Base-by-base conservation (phyloP, 352 stramenopile genomes). In the Phytophthora lateralis region DNA sequence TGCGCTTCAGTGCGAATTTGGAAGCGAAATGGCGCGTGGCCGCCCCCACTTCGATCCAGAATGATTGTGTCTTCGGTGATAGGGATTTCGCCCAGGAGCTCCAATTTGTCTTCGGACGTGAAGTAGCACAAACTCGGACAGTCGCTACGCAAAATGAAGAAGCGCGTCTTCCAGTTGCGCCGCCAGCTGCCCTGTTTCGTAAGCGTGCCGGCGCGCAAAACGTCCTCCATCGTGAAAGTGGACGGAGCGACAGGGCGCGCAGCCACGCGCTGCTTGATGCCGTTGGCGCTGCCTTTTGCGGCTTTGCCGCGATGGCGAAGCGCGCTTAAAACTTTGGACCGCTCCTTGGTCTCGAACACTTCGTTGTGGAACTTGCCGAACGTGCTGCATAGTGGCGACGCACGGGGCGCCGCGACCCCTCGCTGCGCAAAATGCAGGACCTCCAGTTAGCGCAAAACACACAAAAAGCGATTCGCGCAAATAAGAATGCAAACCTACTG, bases 81-180 rank as follows among this genome's bases (percentile, higher is more conserved):
- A 4, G 73, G 63, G 41, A 93, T 85, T 34, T 84, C 65, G 9
- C 86, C 86, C 29, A 95, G 56, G 20, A 95, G 56, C 67, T 93
- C 80, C 35, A 93, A 75, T 46, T 91, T 93, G 34, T 93, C 81
- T 54, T 95, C 84, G 6, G 84, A 92, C 32, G 83, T 86, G 67
- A 88, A 95, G 68, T 95, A 95, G 57, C 80, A 86, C 27, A 95
- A 68, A 48, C 78, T 85, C 43, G 86, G 86, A 17, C 75, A 82
- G 54, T 95, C 83, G 30, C 74, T 79, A 4, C 86, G 82, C 39
- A 95, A 39, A 38, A 95, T 87, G 54, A 93, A 95, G 57, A 92
- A 95, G 6, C 86, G 73, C 56, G 70, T 83, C 65, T 95, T 95
- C 86, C 86, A 95, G 69, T 95, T 95, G 60, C 85, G 84, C 5